Evolutionary conservation across 2,329 filamentous ascomycete genomes (phyloP), one percentile per base, ranked within the genome.

Genomic region (Arthroderma sp.): DNA sequence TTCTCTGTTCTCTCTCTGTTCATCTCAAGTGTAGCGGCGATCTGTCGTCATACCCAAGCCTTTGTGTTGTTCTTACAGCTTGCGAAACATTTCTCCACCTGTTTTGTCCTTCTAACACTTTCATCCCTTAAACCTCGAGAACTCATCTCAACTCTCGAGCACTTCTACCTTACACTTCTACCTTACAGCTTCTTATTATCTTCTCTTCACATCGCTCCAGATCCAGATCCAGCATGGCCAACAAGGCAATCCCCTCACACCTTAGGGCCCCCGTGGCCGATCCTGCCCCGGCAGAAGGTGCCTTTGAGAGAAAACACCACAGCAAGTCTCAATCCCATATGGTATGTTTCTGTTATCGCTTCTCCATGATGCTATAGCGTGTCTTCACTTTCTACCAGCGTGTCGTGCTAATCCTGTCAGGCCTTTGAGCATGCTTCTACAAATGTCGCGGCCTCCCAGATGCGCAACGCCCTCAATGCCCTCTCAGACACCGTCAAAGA

Each of bases 361-460:
- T 28, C 11, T 31, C 10, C 22, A 15, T 28, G 10, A 5, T n/a
- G 7, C 42, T 41, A 29, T 36, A 44, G 34, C n/a, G 10, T 29
- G 11, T 29, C 8, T 15, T 33, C 15, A 15, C 11, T n/a, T 11
- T 27, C 4, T n/a, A 22, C 15, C 38, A 36, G 36, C 51, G 49
- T 29, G 52, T 42, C 6, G 39, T 40, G n/a, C 34, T 37, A 33
- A 29, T 36, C 28, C 31, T 10, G 8, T 48, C 41, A 96, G 91
- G 91, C 91, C 51, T 98, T 98, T 66, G 91, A 98, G 71, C 96
- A 96, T 78, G 94, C 91, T 56, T 95, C 89, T 46, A 98, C 91
- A 62, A 95, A 86, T 59, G 89, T 98, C 54, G 91, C 91, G 51
- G 91, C 91, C 46, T 93, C 88, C 49, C 91, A 98, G 74, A 98